Evolutionary conservation across 2,329 filamentous ascomycete species (phyloP), one percentile per base, ranked within the genome.

Genomic region (Fusarium acutatum): DNA sequence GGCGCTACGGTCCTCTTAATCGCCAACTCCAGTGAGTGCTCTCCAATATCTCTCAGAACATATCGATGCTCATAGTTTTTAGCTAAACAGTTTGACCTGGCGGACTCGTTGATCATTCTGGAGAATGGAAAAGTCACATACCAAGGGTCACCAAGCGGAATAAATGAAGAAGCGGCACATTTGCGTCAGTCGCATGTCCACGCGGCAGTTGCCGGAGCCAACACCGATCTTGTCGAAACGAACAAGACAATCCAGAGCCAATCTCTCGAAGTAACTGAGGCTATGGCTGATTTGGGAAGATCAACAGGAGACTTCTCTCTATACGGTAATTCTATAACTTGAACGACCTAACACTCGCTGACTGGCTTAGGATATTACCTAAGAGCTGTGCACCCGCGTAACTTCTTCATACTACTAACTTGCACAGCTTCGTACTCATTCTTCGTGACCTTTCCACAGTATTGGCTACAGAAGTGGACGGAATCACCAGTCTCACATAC

Each of bases 381-480:
- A 2, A 11, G 15, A 12, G 56, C 41, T 24, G 15, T 49, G 4
- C 6, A 30, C 2, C 32, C 22, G 0, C 32, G 3, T 1, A 59
- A 30, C 20, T 24, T 59, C 32, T 49, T 37, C 13, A 6, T 59
- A 6, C 41, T 59, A 4, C 20, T 49, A 5, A 1, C 15, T 9
- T 59, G 56, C 8, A 59, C 41, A n/a, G 56, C 56, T 5, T 37
- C 56, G 0, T 59, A 58, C 20, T 49, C 56, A 14, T n/a, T 49
- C 20, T 58, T 58, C 1, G 41, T 58, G 11, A 58, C 30, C 1
- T 58, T 58, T n/a, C 56, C 56, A 6, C 56, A 58, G 14, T 58
- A 49, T 8, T 58, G 56, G 56, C 24, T 58, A 2, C 41, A 58
- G 32, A 49, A 30, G 40, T 58, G 56, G 56, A 58, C 56, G 3